These are phyloP conservation scores for Geotrichum siamense DNA, from an alignment of 1,139 yeast species.

Conservation along the genomic window DNA sequence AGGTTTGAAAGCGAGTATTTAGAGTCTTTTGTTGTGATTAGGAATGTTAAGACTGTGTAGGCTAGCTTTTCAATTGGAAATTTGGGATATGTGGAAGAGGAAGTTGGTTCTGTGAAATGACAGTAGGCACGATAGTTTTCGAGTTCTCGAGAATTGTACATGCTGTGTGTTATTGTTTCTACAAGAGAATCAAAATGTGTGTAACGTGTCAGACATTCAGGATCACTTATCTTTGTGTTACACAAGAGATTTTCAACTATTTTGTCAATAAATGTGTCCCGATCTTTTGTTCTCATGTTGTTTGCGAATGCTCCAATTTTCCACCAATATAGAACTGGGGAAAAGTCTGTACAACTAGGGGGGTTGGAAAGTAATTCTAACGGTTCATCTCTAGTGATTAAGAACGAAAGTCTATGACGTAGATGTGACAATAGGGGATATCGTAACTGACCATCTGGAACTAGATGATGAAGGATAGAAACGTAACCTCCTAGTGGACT, in stretches of 20 bases:
- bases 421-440: constrained; percentile 14
- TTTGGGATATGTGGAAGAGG: constrained; percentile 9
- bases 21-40: neutral
- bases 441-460: constrained; percentile 14
- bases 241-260: neutral
- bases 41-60: constrained; percentile 7
- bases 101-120: constrained; percentile 2
- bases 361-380: constrained; percentile 1
- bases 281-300: neutral
- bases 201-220: neutral
- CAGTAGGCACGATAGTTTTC: constrained; percentile 10
- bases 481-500: constrained; percentile 15
- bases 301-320: constrained; percentile 9
- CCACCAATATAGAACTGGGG: constrained; percentile 15
- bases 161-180: neutral
- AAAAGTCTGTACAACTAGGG: constrained; percentile 1
- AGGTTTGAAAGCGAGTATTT: neutral
- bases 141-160: constrained; percentile 3
- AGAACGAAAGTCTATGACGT: constrained; percentile 10
- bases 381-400: constrained; percentile 4
- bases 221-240: neutral
- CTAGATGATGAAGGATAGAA: constrained; percentile 12
- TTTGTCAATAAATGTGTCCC: neutral
- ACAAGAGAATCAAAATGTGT: neutral
- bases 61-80: constrained; percentile 5